Base-by-base conservation (phyloP, 352 stramenopile species). In the Phytopythium litorale region DNA sequence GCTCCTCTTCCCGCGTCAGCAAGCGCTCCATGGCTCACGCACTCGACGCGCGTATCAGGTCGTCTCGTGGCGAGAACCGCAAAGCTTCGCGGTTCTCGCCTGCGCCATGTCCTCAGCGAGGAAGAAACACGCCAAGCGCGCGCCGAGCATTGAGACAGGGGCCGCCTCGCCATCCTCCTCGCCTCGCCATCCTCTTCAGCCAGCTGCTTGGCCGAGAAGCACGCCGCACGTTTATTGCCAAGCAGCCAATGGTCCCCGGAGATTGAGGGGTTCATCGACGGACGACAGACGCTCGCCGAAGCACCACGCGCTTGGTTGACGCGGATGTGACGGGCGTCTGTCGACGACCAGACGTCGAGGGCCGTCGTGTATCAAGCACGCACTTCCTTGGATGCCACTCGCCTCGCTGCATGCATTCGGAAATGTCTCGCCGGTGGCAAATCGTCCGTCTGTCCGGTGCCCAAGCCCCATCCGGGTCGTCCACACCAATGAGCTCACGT, bases 271-370 rank as follows among this genome's bases (percentile, higher is more conserved):
- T 32, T 32, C 28, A 32, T 32, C 28, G 28, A 4, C n/a, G n/a
- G n/a, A n/a, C n/a, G n/a, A n/a, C n/a, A n/a, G n/a, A n/a, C 35
- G 5, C 35, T 16, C 12, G 9, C 35, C 35, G 8, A 45, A 45
- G 38, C 38, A 45, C 38, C 38, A n/a, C 35, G 38, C 21, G 12
- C 2, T 15, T n/a, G 38, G 12, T 23, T 50, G 43, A 23, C 43
- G 25, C 23, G 45, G 45, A 52, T 52, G 45, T 52, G 45, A 52
- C 45, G 21, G 45, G 45, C 21, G 45, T 46, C 40, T 21, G 40
- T 45, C 40, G 12, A 21, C 16, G 40, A 45, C 40, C 19, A 50
- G 43, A 50, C 43, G 19, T n/a, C 43, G 43, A 50, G 43, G 43
- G 7, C 40, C 40, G 21, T 45, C 2, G 2, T 45, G 40, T 19